Conservation (phyloP, 345 rosid species). For the Camelina neglecta region DNA sequence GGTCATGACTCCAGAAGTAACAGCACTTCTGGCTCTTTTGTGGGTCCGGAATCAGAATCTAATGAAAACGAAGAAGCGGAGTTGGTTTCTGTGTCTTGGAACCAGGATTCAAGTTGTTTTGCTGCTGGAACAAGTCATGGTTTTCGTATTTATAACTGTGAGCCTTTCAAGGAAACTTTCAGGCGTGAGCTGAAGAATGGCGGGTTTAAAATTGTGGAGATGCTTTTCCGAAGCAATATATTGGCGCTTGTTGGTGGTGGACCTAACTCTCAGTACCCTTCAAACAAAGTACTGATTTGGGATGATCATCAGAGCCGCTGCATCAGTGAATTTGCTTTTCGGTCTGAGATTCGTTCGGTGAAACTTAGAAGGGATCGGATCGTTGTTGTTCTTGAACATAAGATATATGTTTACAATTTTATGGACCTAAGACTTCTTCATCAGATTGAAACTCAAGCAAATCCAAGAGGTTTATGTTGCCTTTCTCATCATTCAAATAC, state of each 20-base stretch:
- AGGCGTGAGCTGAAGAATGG: constrained; percentile 67
- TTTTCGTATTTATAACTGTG: constrained; percentile 77
- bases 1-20: constrained; percentile 44
- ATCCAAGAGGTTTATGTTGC: constrained; percentile 85
- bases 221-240: constrained; percentile 88
- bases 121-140: constrained; percentile 77
- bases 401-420: constrained; percentile 75
- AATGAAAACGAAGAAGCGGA: constrained; percentile 50
- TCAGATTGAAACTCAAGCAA: constrained; percentile 79
- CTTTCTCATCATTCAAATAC: constrained; percentile 78
- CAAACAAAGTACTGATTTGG: constrained; percentile 83
- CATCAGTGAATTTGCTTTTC: constrained; percentile 80
- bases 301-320: constrained; percentile 86
- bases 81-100: constrained; percentile 77
- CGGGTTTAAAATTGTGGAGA: constrained; percentile 82
- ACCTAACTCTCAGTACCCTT: constrained; percentile 74
- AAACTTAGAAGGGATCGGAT: constrained; percentile 71
- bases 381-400: constrained; percentile 87
- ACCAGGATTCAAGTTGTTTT: constrained; percentile 83
- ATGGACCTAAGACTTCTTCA: constrained; percentile 77
- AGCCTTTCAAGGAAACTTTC: constrained; percentile 79
- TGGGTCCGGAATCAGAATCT: constrained; percentile 43
- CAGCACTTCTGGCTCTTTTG: constrained; percentile 45
- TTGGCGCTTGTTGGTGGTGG: constrained; percentile 84
- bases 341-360: constrained; percentile 80